Percentiles rank a stretch among this genome's conserved stretches.
Conservation (phyloP, 495 filamentous ascomycete genomes). For the Penicillium diatomitis region DNA sequence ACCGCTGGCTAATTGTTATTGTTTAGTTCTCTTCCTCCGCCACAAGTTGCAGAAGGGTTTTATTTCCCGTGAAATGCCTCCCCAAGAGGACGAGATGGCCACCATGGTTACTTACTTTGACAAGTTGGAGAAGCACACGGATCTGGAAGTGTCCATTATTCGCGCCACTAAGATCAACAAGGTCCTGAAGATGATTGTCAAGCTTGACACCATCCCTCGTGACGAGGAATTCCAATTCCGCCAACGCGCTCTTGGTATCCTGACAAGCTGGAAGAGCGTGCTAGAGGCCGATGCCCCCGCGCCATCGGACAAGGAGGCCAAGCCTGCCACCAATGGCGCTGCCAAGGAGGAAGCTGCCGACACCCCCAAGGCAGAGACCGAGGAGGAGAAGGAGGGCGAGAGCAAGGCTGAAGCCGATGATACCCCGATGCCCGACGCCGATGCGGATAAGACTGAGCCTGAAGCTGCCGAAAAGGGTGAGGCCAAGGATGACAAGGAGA, state of each 20-base stretch:
- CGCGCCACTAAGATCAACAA: conserved; percentile 86
- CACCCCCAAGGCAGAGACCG: conserved; percentile 33
- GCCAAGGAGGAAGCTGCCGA: conserved; percentile 37
- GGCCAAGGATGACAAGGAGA: neutral
- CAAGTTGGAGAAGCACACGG: conserved; percentile 68
- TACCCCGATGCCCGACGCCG: conserved; percentile 29
- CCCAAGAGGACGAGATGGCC: conserved; percentile 84
- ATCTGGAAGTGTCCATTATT: conserved; percentile 81
- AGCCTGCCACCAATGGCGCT: conserved; percentile 41
- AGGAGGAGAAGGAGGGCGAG: conserved; percentile 38
- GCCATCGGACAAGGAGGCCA: conserved; percentile 34
- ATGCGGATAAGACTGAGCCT: conserved; percentile 13
- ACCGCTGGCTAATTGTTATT: neutral
- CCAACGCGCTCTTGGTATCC: conserved; percentile 58
- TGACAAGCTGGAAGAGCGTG: conserved; percentile 75
- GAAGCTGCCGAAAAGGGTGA: conserved; percentile 5
- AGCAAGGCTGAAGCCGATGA: conserved; percentile 35
- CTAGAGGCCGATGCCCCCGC: conserved; percentile 49
- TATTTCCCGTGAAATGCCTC: conserved; percentile 67
- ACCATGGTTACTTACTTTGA: conserved; percentile 68
- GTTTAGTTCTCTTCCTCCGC: conserved; percentile 65
- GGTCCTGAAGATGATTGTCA: conserved; percentile 83
- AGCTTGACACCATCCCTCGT: conserved; percentile 67
- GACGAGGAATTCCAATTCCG: conserved; percentile 84
- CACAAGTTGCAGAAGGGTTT: conserved; percentile 90